Base-by-base conservation (phyloP, 2,329 filamentous ascomycete genomes). In the Pseudogymnoascus sp. region DNA sequence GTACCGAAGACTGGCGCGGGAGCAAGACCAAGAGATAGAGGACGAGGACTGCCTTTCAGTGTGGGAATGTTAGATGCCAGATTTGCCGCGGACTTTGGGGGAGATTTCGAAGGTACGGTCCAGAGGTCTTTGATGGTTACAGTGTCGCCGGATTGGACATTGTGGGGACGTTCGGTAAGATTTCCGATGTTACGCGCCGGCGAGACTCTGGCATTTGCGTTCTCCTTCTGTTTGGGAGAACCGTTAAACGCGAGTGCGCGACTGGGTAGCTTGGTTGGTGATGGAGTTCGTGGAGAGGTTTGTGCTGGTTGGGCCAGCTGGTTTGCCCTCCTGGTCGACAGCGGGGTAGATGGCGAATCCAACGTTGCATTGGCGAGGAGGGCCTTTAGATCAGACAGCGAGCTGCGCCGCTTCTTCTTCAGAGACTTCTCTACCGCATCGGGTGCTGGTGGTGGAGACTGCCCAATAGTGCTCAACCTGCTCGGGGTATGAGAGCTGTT, bases 361-460 rank as follows among this genome's bases (percentile, higher is more conserved):
- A 87, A 75, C 10, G 79, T 82, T 8, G 87, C 80, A 63, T 84
- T 81, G 42, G 81, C 82, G 76, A 93, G 87, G 17, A 90, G 78
- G 63, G 79, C 82, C 68, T 86, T 89, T 59, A 97, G 80, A 74
- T 97, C 93, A 4, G 93, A 96, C 44, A 97, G 78, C 26, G 93
- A 97, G 76, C 93, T 97, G 73, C 93, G 87, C 63, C 93, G 84
- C 78, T 96, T 97, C 78, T 87, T 93, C 73, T 83, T 87, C 50
- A 79, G 76, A n/a, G 75, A 74, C 67, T 73, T 78, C 64, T 50
- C 69, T 26, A 74, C 78, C 78, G 35, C 84, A 72, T 10, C 74
- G 74, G 44, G 74, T 69, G 2, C 74, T 67, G 64, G 66, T 11
- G 71, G 69, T 19, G 72, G 72, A 15, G 71, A 74, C n/a, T 67